A percentile compares a stretch with the other conserved stretches of the same genome.
Evolutionary conservation across 2,329 filamentous ascomycete species (phyloP).

Genomic region (Zymoseptoria tritici): DNA sequence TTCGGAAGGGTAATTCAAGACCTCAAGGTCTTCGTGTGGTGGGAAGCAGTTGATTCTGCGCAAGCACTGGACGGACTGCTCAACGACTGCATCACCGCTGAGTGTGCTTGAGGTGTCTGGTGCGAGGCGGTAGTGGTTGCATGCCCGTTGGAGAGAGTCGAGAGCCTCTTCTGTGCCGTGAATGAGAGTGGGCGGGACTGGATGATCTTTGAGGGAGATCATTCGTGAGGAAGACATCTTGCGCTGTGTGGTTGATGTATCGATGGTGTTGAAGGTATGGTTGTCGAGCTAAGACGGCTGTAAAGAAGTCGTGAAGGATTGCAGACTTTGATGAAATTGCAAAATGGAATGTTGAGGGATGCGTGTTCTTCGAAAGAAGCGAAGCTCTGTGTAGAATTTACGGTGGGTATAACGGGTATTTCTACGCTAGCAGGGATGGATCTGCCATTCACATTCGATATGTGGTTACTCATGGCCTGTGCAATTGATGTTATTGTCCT

Average conservation of each 20-base stretch:
- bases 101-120: background rate
- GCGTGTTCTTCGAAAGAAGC: background rate
- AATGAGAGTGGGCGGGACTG: background rate
- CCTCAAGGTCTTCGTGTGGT: background rate
- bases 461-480: too few relatives aligned
- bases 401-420: background rate
- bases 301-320: background rate
- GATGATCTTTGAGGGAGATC: background rate
- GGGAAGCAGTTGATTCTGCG: background rate
- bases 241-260: background rate
- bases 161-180: background rate
- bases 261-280: background rate
- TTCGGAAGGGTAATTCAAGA: background rate
- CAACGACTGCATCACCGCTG: background rate
- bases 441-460: background rate
- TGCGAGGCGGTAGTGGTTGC: background rate
- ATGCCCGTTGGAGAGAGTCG: background rate
- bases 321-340: background rate
- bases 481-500: too few relatives aligned
- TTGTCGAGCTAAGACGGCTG: background rate
- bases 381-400: background rate
- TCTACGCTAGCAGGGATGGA: background rate
- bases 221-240: background rate
- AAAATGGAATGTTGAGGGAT: background rate
- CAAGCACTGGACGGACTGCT: background rate